A percentile compares a stretch with the other conserved stretches of the same genome.
Conservation (phyloP, 306 rosid species). For the cucumber (Cucumis sativus) region DNA sequence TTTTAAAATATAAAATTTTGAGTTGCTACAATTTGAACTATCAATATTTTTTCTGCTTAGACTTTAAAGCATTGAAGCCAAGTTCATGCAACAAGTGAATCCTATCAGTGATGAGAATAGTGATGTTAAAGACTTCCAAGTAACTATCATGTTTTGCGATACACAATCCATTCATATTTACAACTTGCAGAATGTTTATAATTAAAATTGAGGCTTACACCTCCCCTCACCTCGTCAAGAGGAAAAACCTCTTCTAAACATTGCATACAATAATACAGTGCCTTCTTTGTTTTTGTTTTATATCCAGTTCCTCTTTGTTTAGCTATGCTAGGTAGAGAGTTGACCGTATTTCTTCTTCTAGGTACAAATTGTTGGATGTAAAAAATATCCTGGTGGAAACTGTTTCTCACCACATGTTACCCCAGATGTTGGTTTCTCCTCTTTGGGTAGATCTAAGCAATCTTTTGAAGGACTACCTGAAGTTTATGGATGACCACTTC, state of each 20-base stretch:
- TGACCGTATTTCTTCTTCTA: slow-evolving; percentile 25
- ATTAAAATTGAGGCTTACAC: not conserved
- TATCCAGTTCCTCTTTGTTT: not conserved
- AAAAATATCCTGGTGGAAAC: slow-evolving; percentile 91
- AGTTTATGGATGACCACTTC: slow-evolving; percentile 94
- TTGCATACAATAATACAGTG: not conserved
- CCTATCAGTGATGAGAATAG: too few relatives aligned
- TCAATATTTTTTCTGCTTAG: not conserved
- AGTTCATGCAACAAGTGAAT: too few relatives aligned
- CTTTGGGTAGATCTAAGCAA: slow-evolving; percentile 55
- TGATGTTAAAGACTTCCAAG: too few relatives aligned
- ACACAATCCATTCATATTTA: not conserved
- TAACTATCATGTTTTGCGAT: not conserved
- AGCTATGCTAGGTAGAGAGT: slow-evolving; percentile 3
- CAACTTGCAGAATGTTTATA: not conserved
- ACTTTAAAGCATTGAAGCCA: not conserved
- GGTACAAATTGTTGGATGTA: slow-evolving; percentile 84
- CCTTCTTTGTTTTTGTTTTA: not conserved
- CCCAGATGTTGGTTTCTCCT: slow-evolving; percentile 86
- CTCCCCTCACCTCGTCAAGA: not conserved
- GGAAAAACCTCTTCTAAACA: not conserved
- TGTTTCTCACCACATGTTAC: slow-evolving; percentile 73
- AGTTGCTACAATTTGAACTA: not conserved
- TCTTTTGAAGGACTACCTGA: slow-evolving; percentile 74
- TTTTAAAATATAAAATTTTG: too few relatives aligned